Evolutionary conservation across 2,329 filamentous ascomycete genomes (phyloP), one percentile per base, ranked within the genome.

Genomic region (Fusarium sp.): DNA sequence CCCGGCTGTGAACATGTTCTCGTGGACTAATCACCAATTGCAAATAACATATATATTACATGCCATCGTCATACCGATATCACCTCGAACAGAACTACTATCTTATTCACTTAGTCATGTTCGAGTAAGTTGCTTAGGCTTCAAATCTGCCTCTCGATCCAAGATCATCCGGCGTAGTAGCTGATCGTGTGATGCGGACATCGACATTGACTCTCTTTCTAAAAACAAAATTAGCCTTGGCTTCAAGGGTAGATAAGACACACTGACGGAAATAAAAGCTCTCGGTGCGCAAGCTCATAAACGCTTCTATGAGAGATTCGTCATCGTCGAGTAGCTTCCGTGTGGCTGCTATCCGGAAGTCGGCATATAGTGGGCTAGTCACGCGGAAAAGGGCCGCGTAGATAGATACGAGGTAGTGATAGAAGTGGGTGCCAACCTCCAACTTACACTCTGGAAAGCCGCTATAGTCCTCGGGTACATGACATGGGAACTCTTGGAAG

Each of bases 201-300:
- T 74, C 40, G 65, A 73, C 30, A 59, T 49, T 2, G 72, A 74
- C 46, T 74, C 72, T 62, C 72, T 63, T 61, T 74, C 72, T 74
- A 44, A 11, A n/a, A 7, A 32, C 17, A 24, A 9, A 9, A 46
- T 72, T 42, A 72, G 62, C 45, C 38, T 20, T 34, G 20, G 24
- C 17, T 24, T 6, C 24, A 23, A 46, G 20, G 20, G 2, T 23
- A n/a, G 39, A 17, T 28, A 15, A 15, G 21, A 12, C 8, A 34
- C 15, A 66, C 70, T 61, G 12, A 74, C 72, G 72, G 38, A 74
- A 73, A 51, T 74, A 74, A 59, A 74, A 74, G 43, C 72, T 74
- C 40, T 74, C 72, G 3, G 72, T 74, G 26, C 71, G 71, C 40
- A 74, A 56, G 44, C 68, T 74, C 59, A 74, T 67, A 39, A 74